phyloP scores from a whole-genome alignment of 352 stramenopile genomes.

The Phytophthora foliorum region DNA sequence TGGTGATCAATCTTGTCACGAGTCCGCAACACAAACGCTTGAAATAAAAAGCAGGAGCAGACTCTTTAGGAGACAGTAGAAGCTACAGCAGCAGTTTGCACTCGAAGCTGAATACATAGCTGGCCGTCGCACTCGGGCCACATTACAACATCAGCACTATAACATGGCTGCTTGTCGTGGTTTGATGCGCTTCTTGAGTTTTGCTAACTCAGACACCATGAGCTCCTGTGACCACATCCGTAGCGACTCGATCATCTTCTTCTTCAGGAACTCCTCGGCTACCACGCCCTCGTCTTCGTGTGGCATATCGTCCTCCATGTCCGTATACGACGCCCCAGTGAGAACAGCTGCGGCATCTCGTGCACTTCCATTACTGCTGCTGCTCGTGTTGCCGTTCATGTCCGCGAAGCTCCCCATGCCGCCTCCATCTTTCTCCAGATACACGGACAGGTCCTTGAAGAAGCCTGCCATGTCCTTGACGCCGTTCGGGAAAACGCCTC shows the following conservation, averaged over 20 bases:
- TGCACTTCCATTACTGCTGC: constrained; percentile 24
- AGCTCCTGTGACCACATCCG: constrained; percentile 79
- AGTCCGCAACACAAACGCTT: constrained; percentile 5
- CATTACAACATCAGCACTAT: constrained; percentile 27
- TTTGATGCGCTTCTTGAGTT: constrained; percentile 81
- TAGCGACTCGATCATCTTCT: constrained; percentile 83
- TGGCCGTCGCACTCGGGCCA: not conserved
- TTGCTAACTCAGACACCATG: constrained; percentile 68
- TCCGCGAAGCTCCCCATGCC: constrained; percentile 33
- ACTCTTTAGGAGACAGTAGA: constrained; percentile 14
- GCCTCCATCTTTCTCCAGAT: constrained; percentile 67
- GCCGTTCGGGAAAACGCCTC: constrained; percentile 69
- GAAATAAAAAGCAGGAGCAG: constrained; percentile 1
- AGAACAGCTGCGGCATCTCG: constrained; percentile 29
- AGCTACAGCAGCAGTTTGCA: constrained; percentile 10
- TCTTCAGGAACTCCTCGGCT: constrained; percentile 72
- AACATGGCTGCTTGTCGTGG: constrained; percentile 63
- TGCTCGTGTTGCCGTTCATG: constrained; percentile 23
- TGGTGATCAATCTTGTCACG: not conserved
- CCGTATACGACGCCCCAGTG: constrained; percentile 40
- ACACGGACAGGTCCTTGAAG: constrained; percentile 82
- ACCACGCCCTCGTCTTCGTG: constrained; percentile 47
- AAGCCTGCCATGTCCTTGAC: constrained; percentile 80
- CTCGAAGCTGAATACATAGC: constrained; percentile 13
- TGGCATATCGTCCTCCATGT: constrained; percentile 41